Conservation (phyloP, 352 stramenopile species). For the Globisporangium cylindrosporum region DNA sequence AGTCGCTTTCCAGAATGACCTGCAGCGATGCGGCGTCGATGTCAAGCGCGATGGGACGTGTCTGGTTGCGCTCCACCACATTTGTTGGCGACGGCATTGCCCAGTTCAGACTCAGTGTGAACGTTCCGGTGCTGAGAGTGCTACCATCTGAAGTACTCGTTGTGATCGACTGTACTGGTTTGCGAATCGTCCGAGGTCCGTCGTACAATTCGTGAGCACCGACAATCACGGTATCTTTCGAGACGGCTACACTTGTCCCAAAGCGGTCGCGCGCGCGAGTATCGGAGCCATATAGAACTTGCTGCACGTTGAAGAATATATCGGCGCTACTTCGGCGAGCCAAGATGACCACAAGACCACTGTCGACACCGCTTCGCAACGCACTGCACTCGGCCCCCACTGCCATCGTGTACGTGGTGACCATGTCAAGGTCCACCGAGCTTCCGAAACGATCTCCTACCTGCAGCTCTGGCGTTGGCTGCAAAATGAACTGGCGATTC, state of each 20-base stretch:
- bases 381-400: constrained; percentile 54
- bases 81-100: constrained; percentile 18
- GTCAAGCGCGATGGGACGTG: constrained; percentile 52
- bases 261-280: constrained; percentile 63
- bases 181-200: constrained; percentile 59
- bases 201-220: constrained; percentile 63
- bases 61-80: constrained; percentile 28
- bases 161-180: constrained; percentile 63
- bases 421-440: constrained; percentile 70
- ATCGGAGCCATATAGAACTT: constrained; percentile 66
- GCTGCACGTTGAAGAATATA: constrained; percentile 72
- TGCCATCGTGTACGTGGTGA: constrained; percentile 63
- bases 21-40: constrained; percentile 40
- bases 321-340: constrained; percentile 42
- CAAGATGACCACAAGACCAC: constrained; percentile 53
- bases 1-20: constrained; percentile 59
- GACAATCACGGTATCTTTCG: constrained; percentile 68
- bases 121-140: constrained; percentile 35
- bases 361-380: constrained; percentile 34
- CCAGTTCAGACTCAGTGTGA: constrained; percentile 41
- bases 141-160: constrained; percentile 25
- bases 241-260: constrained; percentile 63
- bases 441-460: constrained; percentile 66
- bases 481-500: constrained; percentile 63
- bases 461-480: constrained; percentile 40